Evolutionary conservation across 1,284 basidiomycete species (phyloP), one percentile per base, ranked within the genome.

Genomic region (Tilletia caries): DNA sequence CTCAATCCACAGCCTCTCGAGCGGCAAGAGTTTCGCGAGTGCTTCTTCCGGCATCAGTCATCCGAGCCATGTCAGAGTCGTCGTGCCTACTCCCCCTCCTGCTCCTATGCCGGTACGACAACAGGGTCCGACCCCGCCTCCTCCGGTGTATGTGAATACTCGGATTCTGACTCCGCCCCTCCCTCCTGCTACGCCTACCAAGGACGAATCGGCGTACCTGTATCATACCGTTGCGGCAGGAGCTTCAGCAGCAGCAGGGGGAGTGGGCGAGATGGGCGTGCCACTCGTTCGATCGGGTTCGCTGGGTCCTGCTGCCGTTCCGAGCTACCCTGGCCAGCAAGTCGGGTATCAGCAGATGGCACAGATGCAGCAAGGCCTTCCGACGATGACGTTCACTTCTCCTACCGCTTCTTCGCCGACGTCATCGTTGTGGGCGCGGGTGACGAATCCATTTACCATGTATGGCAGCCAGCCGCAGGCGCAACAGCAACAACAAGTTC

Each of bases 21-120:
- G 52, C 52, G 52, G 52, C 12, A 54, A 54, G 52, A 54, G 52
- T 27, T 54, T 54, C 29, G 52, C 52, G 13, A 54, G 52, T 29
- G 52, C 52, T 25, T 54, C 52, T 18, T 54, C 52, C 25, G 52
- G 52, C 29, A 13, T 29, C 12, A 54, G 20, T 54, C n/a, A 27
- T 54, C 12, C 27, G 52, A 15, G 37, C 8, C 8, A 41, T 41
- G 37, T 41, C 10, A 41, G 37, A 15, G 15, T 41, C 15, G 8
- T 41, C 37, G 37, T 41, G 10, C 37, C 37, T 41, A 41, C 37
- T 41, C 37, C 37, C 15, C 37, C 37, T 41, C 37, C 37, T 41
- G 37, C 37, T 41, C 37, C 37, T 6, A 41, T 15, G 15, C 37
- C 37, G 8, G 10, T 15, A 1, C 8, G 37, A 41, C 37, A 41